phyloP scores from a whole-genome alignment of 495 filamentous ascomycete genomes.

The Lophiostoma macrostomum region DNA sequence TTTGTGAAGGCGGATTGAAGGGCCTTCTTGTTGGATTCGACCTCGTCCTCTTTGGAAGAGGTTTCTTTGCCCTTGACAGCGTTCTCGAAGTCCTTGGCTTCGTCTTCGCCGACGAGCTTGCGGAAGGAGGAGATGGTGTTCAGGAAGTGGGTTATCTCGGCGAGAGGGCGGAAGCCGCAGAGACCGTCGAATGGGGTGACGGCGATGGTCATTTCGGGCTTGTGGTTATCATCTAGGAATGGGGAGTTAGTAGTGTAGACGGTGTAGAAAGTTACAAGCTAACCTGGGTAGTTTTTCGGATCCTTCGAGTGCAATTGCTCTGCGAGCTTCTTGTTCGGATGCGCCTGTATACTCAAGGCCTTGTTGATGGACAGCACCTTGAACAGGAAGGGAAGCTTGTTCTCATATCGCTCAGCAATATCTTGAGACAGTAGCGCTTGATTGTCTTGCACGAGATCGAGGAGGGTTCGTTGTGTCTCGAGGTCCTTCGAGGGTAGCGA shows the following conservation, averaged over 20 bases:
- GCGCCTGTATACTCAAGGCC: conserved; percentile 93
- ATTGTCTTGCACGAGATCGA: conserved; percentile 89
- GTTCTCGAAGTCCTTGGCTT: conserved; percentile 64
- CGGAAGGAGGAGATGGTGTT: conserved; percentile 68
- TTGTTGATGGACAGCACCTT: conserved; percentile 94
- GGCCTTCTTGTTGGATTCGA: conserved; percentile 71
- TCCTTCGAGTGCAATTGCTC: conserved; percentile 82
- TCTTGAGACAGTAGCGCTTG: conserved; percentile 70
- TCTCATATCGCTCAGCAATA: conserved; percentile 66
- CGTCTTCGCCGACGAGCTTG: conserved; percentile 68
- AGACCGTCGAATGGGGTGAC: conserved; percentile 94
- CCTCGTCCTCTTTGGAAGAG: conserved; percentile 55
- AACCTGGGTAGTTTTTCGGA: conserved; percentile 86
- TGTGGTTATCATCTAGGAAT: conserved; percentile 87
- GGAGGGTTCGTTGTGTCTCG: conserved; percentile 76
- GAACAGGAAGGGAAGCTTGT: conserved; percentile 91
- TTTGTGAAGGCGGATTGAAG: conserved; percentile 69
- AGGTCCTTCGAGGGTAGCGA: conserved; percentile 90
- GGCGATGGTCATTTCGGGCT: conserved; percentile 98
- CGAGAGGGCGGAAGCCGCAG: conserved; percentile 88
- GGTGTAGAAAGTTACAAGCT: neutral
- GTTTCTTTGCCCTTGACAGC: conserved; percentile 63
- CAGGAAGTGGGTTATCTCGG: conserved; percentile 84
- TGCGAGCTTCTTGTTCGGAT: conserved; percentile 96
- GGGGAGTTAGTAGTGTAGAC: neutral